Evolutionary conservation across 768 basidiomycete genomes (phyloP).

Genomic region (Suillus sp.): DNA sequence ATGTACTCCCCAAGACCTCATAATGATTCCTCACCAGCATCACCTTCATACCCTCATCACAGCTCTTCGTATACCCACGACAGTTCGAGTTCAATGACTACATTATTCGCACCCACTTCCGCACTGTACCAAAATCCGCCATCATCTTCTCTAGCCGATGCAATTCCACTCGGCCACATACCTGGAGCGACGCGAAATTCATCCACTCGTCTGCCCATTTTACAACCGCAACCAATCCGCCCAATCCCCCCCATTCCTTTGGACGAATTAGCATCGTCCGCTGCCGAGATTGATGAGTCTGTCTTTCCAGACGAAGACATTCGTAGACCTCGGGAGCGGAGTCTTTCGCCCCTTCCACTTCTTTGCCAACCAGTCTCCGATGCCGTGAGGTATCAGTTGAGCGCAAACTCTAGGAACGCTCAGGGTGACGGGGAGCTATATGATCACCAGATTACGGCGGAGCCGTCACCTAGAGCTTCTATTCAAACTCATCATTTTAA

Average conservation of each 20-base stretch:
- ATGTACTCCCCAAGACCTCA: slow-evolving; percentile 18
- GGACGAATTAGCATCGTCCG: slow-evolving; percentile 28
- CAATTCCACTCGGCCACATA: slow-evolving; percentile 19
- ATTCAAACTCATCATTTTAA: slow-evolving; percentile 8
- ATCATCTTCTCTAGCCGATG: slow-evolving; percentile 32
- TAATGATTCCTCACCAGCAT: slow-evolving; percentile 13
- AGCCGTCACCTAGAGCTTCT: slow-evolving; percentile 3
- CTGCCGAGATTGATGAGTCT: slow-evolving; percentile 18
- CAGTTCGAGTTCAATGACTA: slow-evolving; percentile 20
- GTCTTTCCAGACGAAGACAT: slow-evolving; percentile 6
- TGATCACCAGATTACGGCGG: slow-evolving; percentile 5
- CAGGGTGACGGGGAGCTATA: slow-evolving; percentile 2
- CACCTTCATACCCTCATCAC: slow-evolving; percentile 21
- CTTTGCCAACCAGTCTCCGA: slow-evolving; percentile 39
- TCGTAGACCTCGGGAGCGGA: slow-evolving; percentile 13
- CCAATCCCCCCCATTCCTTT: slow-evolving; percentile 37
- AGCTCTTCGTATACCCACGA: slow-evolving; percentile 28
- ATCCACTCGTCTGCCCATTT: slow-evolving; percentile 27
- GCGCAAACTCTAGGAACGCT: not conserved
- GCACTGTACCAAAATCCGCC: slow-evolving; percentile 25
- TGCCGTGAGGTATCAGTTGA: slow-evolving; percentile 33
- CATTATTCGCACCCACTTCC: slow-evolving; percentile 23
- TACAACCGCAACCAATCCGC: slow-evolving; percentile 36
- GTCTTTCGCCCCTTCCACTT: slow-evolving; percentile 32
- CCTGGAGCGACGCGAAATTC: slow-evolving; percentile 21